Base-by-base conservation (phyloP, 139 green algal genomes). In the Prasinococcaceae sp. region DNA sequence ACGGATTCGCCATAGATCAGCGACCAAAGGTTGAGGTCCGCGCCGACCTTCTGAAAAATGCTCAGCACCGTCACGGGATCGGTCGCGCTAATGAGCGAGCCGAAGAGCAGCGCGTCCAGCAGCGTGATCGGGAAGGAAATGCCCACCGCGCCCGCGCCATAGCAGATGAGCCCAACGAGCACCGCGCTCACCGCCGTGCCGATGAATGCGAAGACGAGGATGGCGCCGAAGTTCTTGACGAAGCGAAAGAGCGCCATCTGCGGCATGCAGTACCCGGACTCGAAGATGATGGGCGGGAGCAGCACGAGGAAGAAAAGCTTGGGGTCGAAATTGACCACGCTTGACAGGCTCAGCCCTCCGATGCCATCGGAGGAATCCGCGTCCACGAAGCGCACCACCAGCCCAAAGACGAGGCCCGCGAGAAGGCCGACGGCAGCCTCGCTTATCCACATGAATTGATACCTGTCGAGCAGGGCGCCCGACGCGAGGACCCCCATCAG, bases 1-100 rank as follows among this genome's bases (percentile, higher is more conserved):
- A 90, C 82, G 8, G 39, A 71, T 53, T 92, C 82, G 1, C 82
- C 82, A 65, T 92, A 90, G n/a, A 92, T 82, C 16, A 86, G 71
- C 33, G 75, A 73, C 53, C 90, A 87, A 30, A 92, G 53, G 30
- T 88, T 75, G 19, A 58, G 46, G 45, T 85, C 47, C 19, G 68
- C 79, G 28, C 60, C 44, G 2, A 76, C 20, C 26, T 68, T 50
- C 23, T 69, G 45, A 53, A 77, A 77, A 2, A 77, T 59, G 17
- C 52, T 54, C 16, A 77, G 54, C 29, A 65, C 77, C 17, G 79
- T 72, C 26, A 87, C 79, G 0, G 79, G 79, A 62, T 86, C 79
- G 30, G 78, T 87, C 24, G 72, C 65, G 12, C 45, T 71, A 44
- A 87, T 84, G 39, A 81, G 63, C 3, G 75, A 50, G n/a, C 79